Conservation (phyloP, 306 rosid genomes). For the Castanea crenata region DNA sequence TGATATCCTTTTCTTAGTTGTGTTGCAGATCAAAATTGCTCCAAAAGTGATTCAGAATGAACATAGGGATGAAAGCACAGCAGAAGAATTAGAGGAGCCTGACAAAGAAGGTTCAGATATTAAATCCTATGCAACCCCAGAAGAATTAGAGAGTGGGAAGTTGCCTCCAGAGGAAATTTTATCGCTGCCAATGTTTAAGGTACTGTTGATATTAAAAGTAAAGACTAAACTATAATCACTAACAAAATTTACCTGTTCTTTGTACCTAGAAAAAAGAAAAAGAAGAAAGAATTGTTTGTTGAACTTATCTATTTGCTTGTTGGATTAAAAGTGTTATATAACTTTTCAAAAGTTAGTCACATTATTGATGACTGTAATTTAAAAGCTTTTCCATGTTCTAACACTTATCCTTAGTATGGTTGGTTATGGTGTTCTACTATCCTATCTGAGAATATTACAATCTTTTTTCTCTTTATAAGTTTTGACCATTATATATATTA, state of each 20-base stretch:
- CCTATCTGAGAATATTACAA: too few relatives aligned
- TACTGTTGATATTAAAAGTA: slow-evolving; percentile 23
- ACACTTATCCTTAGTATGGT: too few relatives aligned
- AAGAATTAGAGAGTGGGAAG: slow-evolving; percentile 74
- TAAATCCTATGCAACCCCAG: slow-evolving; percentile 56
- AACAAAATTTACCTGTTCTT: background rate
- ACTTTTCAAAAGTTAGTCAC: too few relatives aligned
- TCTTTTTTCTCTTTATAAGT: too few relatives aligned
- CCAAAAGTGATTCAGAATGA: slow-evolving; percentile 52
- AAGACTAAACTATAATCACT: too few relatives aligned
- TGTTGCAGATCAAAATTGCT: slow-evolving; percentile 69
- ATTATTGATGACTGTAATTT: too few relatives aligned
- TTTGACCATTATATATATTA: too few relatives aligned
- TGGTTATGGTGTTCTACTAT: too few relatives aligned
- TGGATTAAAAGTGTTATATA: too few relatives aligned
- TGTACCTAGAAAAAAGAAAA: background rate
- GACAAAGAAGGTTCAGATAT: slow-evolving; percentile 47
- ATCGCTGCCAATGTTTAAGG: slow-evolving; percentile 97
- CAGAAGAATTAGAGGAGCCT: slow-evolving; percentile 47
- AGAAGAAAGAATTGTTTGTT: background rate
- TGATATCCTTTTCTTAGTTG: slow-evolving; percentile 22
- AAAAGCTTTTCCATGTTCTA: too few relatives aligned
- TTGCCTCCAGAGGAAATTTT: slow-evolving; percentile 83
- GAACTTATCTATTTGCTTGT: background rate
- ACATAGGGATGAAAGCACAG: slow-evolving; percentile 41